Base-by-base conservation (phyloP, 768 basidiomycete species). In the Coprinopsis sp. region DNA sequence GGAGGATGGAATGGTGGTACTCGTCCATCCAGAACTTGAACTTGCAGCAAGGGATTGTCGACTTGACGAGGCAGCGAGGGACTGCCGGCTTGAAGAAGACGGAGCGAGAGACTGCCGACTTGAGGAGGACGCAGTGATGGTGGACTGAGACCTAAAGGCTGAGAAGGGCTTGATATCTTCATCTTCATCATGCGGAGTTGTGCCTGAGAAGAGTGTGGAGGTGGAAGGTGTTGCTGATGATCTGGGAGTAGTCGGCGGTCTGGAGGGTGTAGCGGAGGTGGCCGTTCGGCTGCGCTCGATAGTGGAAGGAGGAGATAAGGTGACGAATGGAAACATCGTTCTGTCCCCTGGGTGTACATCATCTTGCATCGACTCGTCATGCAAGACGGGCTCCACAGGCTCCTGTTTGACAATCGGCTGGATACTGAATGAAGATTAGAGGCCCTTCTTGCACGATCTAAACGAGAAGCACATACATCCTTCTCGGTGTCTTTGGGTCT, bases 61-160 rank as follows among this genome's bases (percentile, higher is more conserved):
- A n/a, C n/a, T n/a, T n/a, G n/a, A n/a, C n/a, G n/a, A n/a, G n/a
- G n/a, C n/a, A n/a, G n/a, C n/a, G n/a, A n/a, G n/a, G n/a, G n/a
- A n/a, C n/a, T n/a, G n/a, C n/a, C n/a, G n/a, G n/a, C n/a, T n/a
- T n/a, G n/a, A n/a, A n/a, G n/a, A n/a, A n/a, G n/a, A n/a, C n/a
- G n/a, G n/a, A n/a, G n/a, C n/a, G n/a, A n/a, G n/a, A n/a, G n/a
- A n/a, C n/a, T n/a, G n/a, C n/a, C 34, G 13, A 18, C 6, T 36
- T 18, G 34, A 36, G 34, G 16, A 36, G 34, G 34, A 18, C 14
- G 14, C 14, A 14, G 7, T 36, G 14, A 19, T 18, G 16, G 16
- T 18, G 37, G 51, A 24, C 19, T 25, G 52, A 34, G 16, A 52
- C 48, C 27, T 42, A 46, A 12, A 49, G 46, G 37, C 51, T 51